Conservation (phyloP, 2,329 filamentous ascomycete genomes). For the Pseudopyrenochaeta lycopersici region DNA sequence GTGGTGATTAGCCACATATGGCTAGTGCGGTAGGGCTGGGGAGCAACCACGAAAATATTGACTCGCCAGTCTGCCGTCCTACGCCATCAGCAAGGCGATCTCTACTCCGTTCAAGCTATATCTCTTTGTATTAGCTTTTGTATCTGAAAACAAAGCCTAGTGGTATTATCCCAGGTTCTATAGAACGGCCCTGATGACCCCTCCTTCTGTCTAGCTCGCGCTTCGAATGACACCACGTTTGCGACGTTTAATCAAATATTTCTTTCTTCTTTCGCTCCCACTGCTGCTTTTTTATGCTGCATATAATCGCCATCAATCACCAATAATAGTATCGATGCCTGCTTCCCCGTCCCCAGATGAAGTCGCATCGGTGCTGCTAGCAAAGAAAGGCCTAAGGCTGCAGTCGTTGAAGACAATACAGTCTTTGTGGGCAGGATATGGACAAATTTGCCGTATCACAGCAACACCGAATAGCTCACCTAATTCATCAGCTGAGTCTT, state of each 20-base stretch:
- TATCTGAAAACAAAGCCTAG: too few species aligned
- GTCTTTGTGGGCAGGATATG: constrained; percentile 60
- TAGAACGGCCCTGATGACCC: neutral
- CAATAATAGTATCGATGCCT: constrained; percentile 49
- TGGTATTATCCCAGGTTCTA: neutral
- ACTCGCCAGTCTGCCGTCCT: too few species aligned
- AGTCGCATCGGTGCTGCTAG: constrained; percentile 39
- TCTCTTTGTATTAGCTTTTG: neutral
- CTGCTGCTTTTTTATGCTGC: constrained; percentile 1
- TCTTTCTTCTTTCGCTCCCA: constrained; percentile 1
- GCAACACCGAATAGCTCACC: constrained; percentile 42
- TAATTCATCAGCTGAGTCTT: constrained; percentile 14
- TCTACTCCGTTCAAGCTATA: neutral
- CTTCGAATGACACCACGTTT: constrained; percentile 3
- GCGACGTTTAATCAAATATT: neutral
- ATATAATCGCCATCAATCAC: neutral
- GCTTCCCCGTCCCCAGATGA: constrained; percentile 18
- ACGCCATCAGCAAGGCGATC: too few species aligned
- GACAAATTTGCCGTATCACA: constrained; percentile 64
- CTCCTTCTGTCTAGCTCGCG: neutral
- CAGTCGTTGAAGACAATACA: constrained; percentile 46
- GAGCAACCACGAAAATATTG: too few species aligned
- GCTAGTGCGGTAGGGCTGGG: too few species aligned
- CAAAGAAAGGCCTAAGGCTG: constrained; percentile 32
- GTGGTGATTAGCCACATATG: too few species aligned